A percentile compares a stretch with the other conserved stretches of the same genome.
Evolutionary conservation across 2,329 filamentous ascomycete genomes (phyloP).

Genomic region (Ilyonectria sp.): DNA sequence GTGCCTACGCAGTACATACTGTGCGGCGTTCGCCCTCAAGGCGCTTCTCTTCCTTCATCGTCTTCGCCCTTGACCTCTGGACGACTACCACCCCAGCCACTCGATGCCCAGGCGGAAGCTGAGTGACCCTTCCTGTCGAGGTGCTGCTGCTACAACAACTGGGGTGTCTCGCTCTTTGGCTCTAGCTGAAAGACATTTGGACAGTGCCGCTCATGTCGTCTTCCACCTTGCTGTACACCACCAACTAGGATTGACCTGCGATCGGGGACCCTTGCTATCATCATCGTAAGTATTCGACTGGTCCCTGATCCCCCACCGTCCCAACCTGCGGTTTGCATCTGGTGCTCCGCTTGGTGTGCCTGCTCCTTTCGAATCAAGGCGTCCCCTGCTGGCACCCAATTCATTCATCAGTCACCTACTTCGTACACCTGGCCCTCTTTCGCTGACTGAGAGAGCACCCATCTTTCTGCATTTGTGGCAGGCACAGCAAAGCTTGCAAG

Average conservation of each 20-base stretch:
- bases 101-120: conserved; percentile 39
- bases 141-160: conserved; percentile 40
- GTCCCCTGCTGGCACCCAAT: conserved; percentile 44
- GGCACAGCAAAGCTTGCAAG: conserved; percentile 39
- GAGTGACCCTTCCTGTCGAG: conserved; percentile 44
- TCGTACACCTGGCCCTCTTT: conserved; percentile 35
- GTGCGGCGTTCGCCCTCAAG: conserved; percentile 36
- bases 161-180: conserved; percentile 34
- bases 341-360: conserved; percentile 36
- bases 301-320: conserved; percentile 47
- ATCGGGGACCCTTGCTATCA: conserved; percentile 44
- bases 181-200: conserved; percentile 28
- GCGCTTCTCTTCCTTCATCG: conserved; percentile 33
- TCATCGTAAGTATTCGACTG: conserved; percentile 36
- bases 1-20: conserved; percentile 38
- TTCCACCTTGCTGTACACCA: conserved; percentile 33
- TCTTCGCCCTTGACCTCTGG: conserved; percentile 35
- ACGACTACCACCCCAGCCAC: conserved; percentile 27
- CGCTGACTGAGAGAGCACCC: conserved; percentile 42
- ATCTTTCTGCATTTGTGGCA: conserved; percentile 38
- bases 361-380: conserved; percentile 41
- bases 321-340: conserved; percentile 30
- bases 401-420: conserved; percentile 38
- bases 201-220: conserved; percentile 33
- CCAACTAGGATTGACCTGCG: conserved; percentile 37